phyloP scores from a whole-genome alignment of 2,329 filamentous ascomycete species.

The Lizonia empirigonia region DNA sequence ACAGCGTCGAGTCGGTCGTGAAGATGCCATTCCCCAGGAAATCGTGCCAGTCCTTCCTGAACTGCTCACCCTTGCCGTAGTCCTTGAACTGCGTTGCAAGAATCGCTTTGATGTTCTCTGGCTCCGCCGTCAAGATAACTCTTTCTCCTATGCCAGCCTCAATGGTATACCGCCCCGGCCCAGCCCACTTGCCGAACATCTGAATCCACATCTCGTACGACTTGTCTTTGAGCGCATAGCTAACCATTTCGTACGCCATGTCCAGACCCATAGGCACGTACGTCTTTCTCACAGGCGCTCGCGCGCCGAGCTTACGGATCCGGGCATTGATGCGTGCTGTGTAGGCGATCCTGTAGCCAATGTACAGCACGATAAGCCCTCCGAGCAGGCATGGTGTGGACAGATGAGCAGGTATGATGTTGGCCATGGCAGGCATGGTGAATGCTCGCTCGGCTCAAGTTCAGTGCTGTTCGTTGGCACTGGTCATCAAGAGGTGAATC shows the following conservation, averaged over 20 bases:
- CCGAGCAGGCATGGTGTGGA: conserved; percentile 32
- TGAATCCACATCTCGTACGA: conserved; percentile 67
- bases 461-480: not conserved
- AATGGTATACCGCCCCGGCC: conserved; percentile 59
- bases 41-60: conserved; percentile 75
- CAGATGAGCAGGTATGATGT: conserved; percentile 23
- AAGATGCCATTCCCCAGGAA: conserved; percentile 74
- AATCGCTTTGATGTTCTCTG: conserved; percentile 89
- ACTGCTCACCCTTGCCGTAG: conserved; percentile 79
- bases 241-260: conserved; percentile 64
- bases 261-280: conserved; percentile 63
- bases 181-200: conserved; percentile 53
- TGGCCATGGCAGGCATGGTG: conserved; percentile 28
- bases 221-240: conserved; percentile 58
- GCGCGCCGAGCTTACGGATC: conserved; percentile 51
- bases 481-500: too few species aligned
- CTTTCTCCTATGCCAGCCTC: conserved; percentile 65
- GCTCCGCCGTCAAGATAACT: conserved; percentile 78
- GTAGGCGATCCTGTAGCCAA: conserved; percentile 24
- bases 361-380: conserved; percentile 24
- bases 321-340: conserved; percentile 42
- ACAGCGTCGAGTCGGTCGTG: conserved; percentile 76
- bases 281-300: conserved; percentile 50
- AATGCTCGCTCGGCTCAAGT: not conserved
- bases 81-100: conserved; percentile 86